Percentiles rank a stretch among this genome's conserved stretches.
phyloP scores from a whole-genome alignment of 768 basidiomycete species.

The Punctularia strigosozonata region DNA sequence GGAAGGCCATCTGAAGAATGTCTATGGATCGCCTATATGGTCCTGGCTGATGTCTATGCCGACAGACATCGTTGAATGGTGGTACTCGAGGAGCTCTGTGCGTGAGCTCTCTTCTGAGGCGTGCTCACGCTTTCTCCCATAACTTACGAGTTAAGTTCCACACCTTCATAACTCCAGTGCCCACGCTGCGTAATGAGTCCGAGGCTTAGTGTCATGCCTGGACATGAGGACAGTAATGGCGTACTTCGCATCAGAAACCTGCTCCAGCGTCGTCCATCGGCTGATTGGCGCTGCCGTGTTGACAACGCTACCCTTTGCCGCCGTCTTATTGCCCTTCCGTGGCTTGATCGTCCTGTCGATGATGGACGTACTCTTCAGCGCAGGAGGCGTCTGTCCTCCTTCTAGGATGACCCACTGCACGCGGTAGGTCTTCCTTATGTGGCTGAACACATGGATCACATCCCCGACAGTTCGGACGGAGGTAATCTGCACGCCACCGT shows the following conservation, averaged over 20 bases:
- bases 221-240: background rate
- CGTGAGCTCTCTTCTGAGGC: no score
- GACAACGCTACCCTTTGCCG: background rate
- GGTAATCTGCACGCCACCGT: conserved; percentile 31
- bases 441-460: conserved; percentile 78
- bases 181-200: conserved; percentile 34
- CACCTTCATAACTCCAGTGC: conserved; percentile 65
- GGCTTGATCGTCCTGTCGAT: conserved; percentile 5
- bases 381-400: conserved; percentile 41
- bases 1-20: no score
- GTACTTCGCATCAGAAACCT: conserved; percentile 8
- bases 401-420: conserved; percentile 59
- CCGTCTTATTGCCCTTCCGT: conserved; percentile 1
- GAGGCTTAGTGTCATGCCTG: conserved; percentile 6
- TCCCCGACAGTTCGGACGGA: conserved; percentile 52
- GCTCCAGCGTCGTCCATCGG: background rate
- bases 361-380: conserved; percentile 3
- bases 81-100: no score
- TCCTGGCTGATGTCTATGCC: no score
- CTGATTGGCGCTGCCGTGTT: background rate
- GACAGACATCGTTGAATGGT: no score
- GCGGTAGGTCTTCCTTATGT: conserved; percentile 80
- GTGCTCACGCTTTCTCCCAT: no score
- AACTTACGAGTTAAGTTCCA: conserved; percentile 46
- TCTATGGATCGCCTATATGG: no score